phyloP scores from a whole-genome alignment of 495 filamentous ascomycete genomes.

The Neurospora tetrasperma region DNA sequence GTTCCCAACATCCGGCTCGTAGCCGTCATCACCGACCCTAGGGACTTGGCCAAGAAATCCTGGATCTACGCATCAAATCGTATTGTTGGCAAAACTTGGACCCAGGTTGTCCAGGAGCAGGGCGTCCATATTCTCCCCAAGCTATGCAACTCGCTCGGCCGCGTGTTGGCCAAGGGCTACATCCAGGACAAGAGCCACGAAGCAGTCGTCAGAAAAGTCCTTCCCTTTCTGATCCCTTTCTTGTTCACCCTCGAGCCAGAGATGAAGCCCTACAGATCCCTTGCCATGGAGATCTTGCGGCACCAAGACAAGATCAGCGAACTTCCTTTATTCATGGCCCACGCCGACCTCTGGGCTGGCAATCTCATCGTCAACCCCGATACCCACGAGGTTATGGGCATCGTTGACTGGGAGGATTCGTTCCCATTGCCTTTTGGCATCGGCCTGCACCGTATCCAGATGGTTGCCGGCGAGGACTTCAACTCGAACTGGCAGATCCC shows the following conservation, averaged over 20 bases:
- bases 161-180: neutral
- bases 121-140: neutral
- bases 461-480: neutral
- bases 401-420: conserved; percentile 28
- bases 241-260: neutral
- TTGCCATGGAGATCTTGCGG: neutral
- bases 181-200: neutral
- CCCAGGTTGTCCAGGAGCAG: neutral
- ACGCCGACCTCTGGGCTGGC: conserved; percentile 22
- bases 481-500: neutral
- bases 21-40: neutral
- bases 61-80: neutral
- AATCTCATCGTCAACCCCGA: conserved; percentile 24
- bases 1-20: neutral
- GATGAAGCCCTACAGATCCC: neutral
- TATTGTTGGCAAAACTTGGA: neutral
- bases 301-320: neutral
- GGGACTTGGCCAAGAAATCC: neutral
- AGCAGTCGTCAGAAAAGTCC: neutral
- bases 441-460: conserved; percentile 18
- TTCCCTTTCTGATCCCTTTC: neutral
- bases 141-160: neutral
- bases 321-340: conserved; percentile 15
- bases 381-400: conserved; percentile 25
- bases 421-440: conserved; percentile 23